A percentile compares a stretch with the other conserved stretches of the same genome.
Conservation (phyloP, 2,329 filamentous ascomycete species). For the Aspergillus puulaauensis region DNA sequence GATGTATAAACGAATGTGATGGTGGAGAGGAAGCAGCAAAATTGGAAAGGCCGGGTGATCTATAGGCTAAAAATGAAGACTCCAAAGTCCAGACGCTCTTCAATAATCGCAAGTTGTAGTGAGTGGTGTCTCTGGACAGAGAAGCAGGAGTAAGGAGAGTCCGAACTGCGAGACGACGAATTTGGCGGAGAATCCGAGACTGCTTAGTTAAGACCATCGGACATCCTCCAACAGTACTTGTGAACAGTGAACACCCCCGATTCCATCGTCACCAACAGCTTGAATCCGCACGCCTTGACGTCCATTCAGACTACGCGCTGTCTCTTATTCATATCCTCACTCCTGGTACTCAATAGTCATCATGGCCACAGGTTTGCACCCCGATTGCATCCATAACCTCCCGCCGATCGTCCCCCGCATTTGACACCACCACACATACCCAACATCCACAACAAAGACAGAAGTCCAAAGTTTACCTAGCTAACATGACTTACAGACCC, state of each 20-base stretch:
- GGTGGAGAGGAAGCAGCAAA: not conserved
- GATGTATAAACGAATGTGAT: not conserved
- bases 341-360: not conserved
- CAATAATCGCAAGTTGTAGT: not conserved
- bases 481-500: conserved; percentile 36
- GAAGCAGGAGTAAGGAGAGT: not conserved
- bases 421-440: not conserved
- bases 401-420: conserved; percentile 1
- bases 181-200: conserved; percentile 6
- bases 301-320: not conserved
- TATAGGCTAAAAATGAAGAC: conserved; percentile 3
- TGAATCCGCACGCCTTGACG: not conserved
- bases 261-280: not conserved
- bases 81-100: not conserved
- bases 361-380: conserved; percentile 25
- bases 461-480: no score
- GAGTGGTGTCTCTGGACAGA: not conserved
- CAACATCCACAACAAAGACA: not conserved
- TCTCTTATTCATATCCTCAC: not conserved
- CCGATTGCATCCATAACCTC: not conserved
- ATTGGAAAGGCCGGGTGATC: not conserved
- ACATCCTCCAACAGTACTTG: not conserved
- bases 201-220: conserved; percentile 14
- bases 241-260: not conserved
- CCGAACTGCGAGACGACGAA: not conserved